phyloP scores from a whole-genome alignment of 176 grass and related monocot genomes.

The sorghum (Sorghum bicolor) region DNA sequence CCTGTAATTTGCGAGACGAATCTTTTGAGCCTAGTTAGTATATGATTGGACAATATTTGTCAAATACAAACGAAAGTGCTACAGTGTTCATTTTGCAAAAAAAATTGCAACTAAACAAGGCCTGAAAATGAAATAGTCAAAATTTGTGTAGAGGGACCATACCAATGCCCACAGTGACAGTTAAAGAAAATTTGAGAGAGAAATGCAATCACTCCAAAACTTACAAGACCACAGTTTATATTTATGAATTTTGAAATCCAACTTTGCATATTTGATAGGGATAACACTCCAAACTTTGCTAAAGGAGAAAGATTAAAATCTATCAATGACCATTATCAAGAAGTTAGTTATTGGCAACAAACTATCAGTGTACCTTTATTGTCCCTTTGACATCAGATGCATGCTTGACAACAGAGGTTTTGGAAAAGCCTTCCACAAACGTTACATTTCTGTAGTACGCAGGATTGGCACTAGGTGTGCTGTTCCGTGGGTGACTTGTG shows the following conservation, averaged over 20 bases:
- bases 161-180: not conserved
- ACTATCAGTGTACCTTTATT: constrained; percentile 58
- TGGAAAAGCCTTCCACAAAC: constrained; percentile 96
- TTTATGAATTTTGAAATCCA: not conserved
- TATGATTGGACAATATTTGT: too few relatives aligned
- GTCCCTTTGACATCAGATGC: constrained; percentile 81
- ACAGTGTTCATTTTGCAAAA: too few relatives aligned
- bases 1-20: too few relatives aligned
- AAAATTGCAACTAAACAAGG: too few relatives aligned
- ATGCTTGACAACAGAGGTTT: constrained; percentile 93
- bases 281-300: not conserved
- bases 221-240: constrained; percentile 8
- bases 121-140: not conserved
- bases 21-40: too few relatives aligned
- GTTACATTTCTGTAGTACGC: constrained; percentile 68
- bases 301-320: not conserved
- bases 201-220: not conserved
- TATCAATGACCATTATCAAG: not conserved
- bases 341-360: not conserved
- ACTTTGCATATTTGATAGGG: not conserved
- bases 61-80: too few relatives aligned
- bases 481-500: constrained; percentile 58
- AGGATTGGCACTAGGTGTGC: constrained; percentile 45
- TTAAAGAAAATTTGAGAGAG: not conserved
- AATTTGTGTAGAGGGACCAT: not conserved